Evolutionary conservation across 2,329 filamentous ascomycete genomes (phyloP), one percentile per base, ranked within the genome.

Genomic region (Diaporthe vaccinii): DNA sequence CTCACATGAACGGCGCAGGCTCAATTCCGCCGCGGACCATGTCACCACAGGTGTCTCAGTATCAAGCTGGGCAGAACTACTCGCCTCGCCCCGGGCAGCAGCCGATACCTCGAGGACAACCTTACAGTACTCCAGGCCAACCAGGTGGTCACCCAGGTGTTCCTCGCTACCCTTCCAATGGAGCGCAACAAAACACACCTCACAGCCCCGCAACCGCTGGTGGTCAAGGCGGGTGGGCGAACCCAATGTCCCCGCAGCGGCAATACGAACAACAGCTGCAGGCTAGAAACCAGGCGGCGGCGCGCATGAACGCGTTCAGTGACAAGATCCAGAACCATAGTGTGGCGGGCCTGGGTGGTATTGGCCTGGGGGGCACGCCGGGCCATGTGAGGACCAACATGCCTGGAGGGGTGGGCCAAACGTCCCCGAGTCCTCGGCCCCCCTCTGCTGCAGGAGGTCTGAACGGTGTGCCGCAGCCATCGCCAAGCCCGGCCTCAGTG

Each of bases 1-100:
- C 85, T 0, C 86, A 86, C 51, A 79, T 85, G 0, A 90, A 90
- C 65, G 88, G 88, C 3, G 81, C 81, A 20, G 82, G 80, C 14
- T 80, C 80, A 28, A 81, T 86, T 77, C 84, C 84, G 8, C 82
- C 83, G 34, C 82, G 86, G 41, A 85, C 84, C 34, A 85, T 87
- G 80, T 86, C 87, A 49, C 87, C 86, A 12, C 87, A 87, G 70
- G 82, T 87, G 12, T 28, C 74, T 53, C 72, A 61, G 20, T 75
- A 67, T 31, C 79, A 83, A 74, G 81, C 82, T 62, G 78, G 84
- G 74, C 82, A 83, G 74, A 85, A 83, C 73, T 84, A 85, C 59
- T 84, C 85, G 22, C 84, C 84, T 12, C 77, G 82, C 5, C 78
- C 80, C 5, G 78, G 78, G 1, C 79, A 79, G 46, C 81, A 81